These are phyloP conservation scores for Clitopilus hobsonii DNA, from an alignment of 768 basidiomycete species.

Conservation along the genomic window DNA sequence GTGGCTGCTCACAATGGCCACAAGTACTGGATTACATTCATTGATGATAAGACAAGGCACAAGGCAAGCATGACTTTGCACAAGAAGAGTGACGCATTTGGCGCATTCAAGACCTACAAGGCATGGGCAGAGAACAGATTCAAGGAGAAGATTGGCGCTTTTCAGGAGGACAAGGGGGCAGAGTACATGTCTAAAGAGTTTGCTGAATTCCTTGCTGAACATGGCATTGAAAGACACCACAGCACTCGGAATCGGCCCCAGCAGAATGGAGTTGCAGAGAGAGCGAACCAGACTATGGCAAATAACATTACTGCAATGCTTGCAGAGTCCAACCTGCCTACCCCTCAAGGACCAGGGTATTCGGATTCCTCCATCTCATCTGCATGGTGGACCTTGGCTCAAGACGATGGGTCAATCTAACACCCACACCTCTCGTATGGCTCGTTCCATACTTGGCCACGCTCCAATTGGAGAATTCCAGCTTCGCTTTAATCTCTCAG, in stretches of 20 bases:
- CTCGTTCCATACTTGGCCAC: too few species aligned
- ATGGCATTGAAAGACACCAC: conserved; percentile 19
- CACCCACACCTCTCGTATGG: too few species aligned
- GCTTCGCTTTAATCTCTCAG: too few species aligned
- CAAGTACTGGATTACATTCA: neutral
- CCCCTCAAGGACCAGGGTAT: too few species aligned
- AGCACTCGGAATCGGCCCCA: conserved; percentile 24
- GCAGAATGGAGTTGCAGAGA: conserved; percentile 43
- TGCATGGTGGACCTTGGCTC: too few species aligned
- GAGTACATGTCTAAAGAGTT: conserved; percentile 25
- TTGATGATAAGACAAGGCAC: neutral
- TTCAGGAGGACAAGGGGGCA: conserved; percentile 30
- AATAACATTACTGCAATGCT: too few species aligned
- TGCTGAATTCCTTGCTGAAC: conserved; percentile 13
- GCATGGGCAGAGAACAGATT: conserved; percentile 24
- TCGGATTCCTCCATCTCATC: too few species aligned
- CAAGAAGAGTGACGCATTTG: conserved; percentile 19
- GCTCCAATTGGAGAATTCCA: too few species aligned
- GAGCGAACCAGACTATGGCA: too few species aligned
- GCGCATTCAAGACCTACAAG: conserved; percentile 26
- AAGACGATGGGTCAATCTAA: too few species aligned
- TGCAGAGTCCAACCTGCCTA: too few species aligned
- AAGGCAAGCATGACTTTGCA: conserved; percentile 5
- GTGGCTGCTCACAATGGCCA: neutral
- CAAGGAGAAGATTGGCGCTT: conserved; percentile 16